Conservation (phyloP, 2,329 filamentous ascomycete species). For the Cladophialophora chaetospira region DNA sequence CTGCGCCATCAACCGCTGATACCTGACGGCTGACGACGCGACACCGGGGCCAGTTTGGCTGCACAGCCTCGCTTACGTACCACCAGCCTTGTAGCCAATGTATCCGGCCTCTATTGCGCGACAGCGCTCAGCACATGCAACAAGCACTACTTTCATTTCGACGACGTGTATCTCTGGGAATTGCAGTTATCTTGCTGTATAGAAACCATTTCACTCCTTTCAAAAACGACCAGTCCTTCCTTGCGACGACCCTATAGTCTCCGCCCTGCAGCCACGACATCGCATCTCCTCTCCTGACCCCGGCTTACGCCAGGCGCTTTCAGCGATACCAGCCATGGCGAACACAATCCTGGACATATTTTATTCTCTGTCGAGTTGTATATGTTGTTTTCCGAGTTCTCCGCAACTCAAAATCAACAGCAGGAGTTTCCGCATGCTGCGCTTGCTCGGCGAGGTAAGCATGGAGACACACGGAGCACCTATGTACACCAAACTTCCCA, state of each 20-base stretch:
- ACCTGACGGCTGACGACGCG: too few relatives aligned
- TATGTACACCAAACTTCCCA: too few relatives aligned
- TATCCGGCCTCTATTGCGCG: background rate
- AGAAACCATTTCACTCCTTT: too few relatives aligned
- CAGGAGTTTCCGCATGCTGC: slow-evolving; percentile 92
- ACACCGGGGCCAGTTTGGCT: too few relatives aligned
- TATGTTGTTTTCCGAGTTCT: slow-evolving; percentile 93
- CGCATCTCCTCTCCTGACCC: slow-evolving; percentile 12
- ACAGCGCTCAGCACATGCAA: background rate
- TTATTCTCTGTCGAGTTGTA: slow-evolving; percentile 90
- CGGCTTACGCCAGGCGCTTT: slow-evolving; percentile 9
- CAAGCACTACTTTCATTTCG: background rate
- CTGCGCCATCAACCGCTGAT: too few relatives aligned
- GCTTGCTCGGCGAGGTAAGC: slow-evolving; percentile 83
- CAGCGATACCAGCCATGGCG: slow-evolving; percentile 59
- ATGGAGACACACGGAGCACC: background rate
- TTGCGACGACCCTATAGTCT: background rate
- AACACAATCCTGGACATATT: slow-evolving; percentile 85
- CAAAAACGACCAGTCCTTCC: too few relatives aligned
- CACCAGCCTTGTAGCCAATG: background rate
- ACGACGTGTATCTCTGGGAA: too few relatives aligned
- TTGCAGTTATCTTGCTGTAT: too few relatives aligned
- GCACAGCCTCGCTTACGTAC: background rate
- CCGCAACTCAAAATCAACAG: slow-evolving; percentile 94
- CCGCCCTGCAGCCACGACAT: background rate